Base-by-base conservation (phyloP, 441 rosid genomes). In the Mallotus japonicus region DNA sequence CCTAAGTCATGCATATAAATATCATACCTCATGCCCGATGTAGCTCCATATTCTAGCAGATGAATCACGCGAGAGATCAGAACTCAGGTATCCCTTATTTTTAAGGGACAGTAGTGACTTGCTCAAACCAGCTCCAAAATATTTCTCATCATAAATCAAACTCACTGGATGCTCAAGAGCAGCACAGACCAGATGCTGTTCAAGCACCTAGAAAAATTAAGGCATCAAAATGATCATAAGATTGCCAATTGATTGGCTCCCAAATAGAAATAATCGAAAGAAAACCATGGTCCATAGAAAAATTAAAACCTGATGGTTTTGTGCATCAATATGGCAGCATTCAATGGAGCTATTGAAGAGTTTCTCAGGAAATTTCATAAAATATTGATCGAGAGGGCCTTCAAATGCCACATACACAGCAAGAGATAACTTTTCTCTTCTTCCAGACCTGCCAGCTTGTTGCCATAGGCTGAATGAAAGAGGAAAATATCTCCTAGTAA, bases 391-490 rank as follows among this genome's bases (percentile, higher is more conserved):
- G 17, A 94, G 88, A 59, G 99, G 96, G 49, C 90, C 88, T 50
- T 79, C 90, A 77, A 90, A 95, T 73, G 95, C 98, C 64, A 92
- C 96, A 82, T 88, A 92, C 40, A 95, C 90, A 5, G 96, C 93
- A 66, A 95, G 94, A 75, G 99, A 95, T 61, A 89, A 79, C 81
- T 79, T 90, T 75, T 86, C 95, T 77, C 99, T 89, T 81, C 98
- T 86, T 71, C 99, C 99, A 73, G 98, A 92, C 81, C 98, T 86
- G 70, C 99, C 99, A 24, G 98, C 97, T 85, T 95, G 98, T 81
- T 95, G 99, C 97, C 97, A 90, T 75, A 92, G 85, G 85, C 97
- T 95, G 81, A 67, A 65, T 66, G 80, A 42, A 76, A 49, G 72
- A 62, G 73, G 73, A 80, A 83, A 42, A 74, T 24, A 72, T 22